Conservation (phyloP, 2,329 filamentous ascomycete species). For the Diplodia scrobiculata region DNA sequence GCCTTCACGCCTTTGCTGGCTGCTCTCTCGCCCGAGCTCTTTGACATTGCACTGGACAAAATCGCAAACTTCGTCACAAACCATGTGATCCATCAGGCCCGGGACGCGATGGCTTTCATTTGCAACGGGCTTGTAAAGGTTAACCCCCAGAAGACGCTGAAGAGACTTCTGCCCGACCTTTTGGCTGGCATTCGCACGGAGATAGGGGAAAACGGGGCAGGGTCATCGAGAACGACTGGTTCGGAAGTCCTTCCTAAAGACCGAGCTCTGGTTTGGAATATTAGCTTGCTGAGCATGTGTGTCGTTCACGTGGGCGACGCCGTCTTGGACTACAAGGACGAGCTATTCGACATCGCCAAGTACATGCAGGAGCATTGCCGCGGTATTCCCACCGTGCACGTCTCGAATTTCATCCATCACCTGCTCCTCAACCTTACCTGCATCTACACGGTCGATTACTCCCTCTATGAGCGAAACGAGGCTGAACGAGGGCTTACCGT, state of each 20-base stretch:
- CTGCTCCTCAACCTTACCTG: conserved; percentile 90
- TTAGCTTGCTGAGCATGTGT: conserved; percentile 96
- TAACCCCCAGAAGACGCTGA: conserved; percentile 88
- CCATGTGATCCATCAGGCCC: conserved; percentile 94
- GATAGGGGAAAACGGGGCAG: conserved; percentile 94
- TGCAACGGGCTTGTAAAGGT: conserved; percentile 96
- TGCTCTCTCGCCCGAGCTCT: conserved; percentile 87
- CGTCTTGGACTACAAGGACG: conserved; percentile 82
- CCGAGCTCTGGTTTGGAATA: conserved; percentile 90
- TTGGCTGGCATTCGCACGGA: conserved; percentile 91
- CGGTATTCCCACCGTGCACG: conserved; percentile 89
- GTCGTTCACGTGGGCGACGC: conserved; percentile 93
- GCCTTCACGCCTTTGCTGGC: conserved; percentile 89
- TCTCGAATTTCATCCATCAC: conserved; percentile 97
- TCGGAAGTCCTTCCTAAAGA: conserved; percentile 92
- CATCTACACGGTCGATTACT: conserved; percentile 88
- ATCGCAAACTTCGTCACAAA: conserved; percentile 87
- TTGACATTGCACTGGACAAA: conserved; percentile 88
- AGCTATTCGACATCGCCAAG: conserved; percentile 85
- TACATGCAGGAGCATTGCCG: conserved; percentile 98
- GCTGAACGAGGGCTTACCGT: conserved; percentile 71
- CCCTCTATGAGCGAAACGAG: conserved; percentile 79
- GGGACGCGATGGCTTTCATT: conserved; percentile 98
- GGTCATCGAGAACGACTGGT: conserved; percentile 89
- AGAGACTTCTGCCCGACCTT: conserved; percentile 85